A percentile compares a stretch with the other conserved stretches of the same genome.
These are phyloP conservation scores for Fusarium sp. DNA, from an alignment of 2,329 filamentous ascomycete species.

Conservation along the genomic window DNA sequence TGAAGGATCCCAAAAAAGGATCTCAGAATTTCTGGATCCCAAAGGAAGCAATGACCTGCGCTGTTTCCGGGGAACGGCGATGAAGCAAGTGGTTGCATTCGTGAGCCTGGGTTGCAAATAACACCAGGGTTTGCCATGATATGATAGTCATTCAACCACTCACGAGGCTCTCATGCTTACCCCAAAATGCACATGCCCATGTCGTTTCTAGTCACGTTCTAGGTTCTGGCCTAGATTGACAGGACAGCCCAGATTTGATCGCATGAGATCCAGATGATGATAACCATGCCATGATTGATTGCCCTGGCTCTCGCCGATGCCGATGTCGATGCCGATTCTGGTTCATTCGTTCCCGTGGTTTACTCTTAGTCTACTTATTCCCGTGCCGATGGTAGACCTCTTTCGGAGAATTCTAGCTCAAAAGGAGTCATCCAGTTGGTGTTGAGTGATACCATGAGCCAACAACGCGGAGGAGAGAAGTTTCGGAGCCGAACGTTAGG, in stretches of 20 bases:
- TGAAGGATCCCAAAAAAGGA: conserved; percentile 12
- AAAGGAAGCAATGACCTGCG: conserved; percentile 14
- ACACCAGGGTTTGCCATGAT: conserved; percentile 22
- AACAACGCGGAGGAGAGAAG: neutral
- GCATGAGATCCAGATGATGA: conserved; percentile 30
- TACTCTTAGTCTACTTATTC: neutral
- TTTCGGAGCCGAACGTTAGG: conserved; percentile 25
- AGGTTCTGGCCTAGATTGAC: conserved; percentile 24
- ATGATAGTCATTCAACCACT: conserved; percentile 25
- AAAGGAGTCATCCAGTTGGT: neutral
- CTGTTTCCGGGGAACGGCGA: conserved; percentile 22
- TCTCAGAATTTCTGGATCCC: neutral
- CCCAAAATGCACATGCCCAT: conserved; percentile 19
- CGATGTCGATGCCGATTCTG: neutral
- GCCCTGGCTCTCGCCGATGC: conserved; percentile 20
- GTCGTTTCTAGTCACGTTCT: conserved; percentile 20
- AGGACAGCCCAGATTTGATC: conserved; percentile 30
- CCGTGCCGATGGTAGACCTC: neutral
- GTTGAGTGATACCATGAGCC: neutral
- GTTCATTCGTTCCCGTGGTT: neutral
- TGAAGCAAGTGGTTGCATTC: conserved; percentile 1
- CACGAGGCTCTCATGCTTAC: conserved; percentile 26
- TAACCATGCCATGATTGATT: conserved; percentile 18
- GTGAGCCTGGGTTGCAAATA: conserved; percentile 3
- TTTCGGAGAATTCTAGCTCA: conserved; percentile 12